Base-by-base conservation (phyloP, 768 basidiomycete genomes). In the Serendipita sp. region DNA sequence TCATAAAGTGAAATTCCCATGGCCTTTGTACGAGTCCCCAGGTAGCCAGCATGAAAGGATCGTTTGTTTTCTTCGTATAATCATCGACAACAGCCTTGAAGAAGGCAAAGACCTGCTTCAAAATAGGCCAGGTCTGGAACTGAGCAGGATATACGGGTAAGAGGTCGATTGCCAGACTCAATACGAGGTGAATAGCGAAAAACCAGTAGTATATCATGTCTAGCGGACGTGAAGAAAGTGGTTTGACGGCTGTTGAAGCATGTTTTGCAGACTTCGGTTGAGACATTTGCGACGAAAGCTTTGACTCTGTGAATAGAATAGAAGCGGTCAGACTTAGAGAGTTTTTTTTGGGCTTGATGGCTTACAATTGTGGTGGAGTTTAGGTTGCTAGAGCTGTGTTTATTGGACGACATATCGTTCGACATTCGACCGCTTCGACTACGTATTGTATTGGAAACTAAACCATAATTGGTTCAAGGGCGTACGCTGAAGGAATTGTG, bases 41-140 rank as follows among this genome's bases (percentile, higher is more conserved):
- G 10, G 56, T 60, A 8, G 56, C 56, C 24, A 60, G 56, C 18
- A 60, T 60, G n/a, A 60, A 60, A 11, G 56, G 56, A 37, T 60
- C 56, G 32, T 60, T 60, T 10, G 24, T 60, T 28, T 32, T 30
- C 1, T 24, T 10, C 10, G 18, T 60, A n/a, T 60, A 60, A 10
- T 38, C 56, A n/a, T 60, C 56, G 5, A 60, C 56, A n/a, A 60
- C 56, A 18, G 13, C 56, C 2, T 28, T 60, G 24, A 60, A 37
- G 28, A 60, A 35, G 24, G 16, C 24, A 32, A 28, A 60, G n/a
- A 60, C 28, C n/a, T n/a, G 24, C 10, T 38, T 38, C 16, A 60
- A 37, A n/a, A 24, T 28, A 10, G 56, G 56, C 16, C 16, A 32
- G 10, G 18, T 60, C n/a, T 60, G 56, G 8, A 37, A 24, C 24